Conservation (phyloP, 1,139 yeast species). For the Yamadazyma diddensiae region DNA sequence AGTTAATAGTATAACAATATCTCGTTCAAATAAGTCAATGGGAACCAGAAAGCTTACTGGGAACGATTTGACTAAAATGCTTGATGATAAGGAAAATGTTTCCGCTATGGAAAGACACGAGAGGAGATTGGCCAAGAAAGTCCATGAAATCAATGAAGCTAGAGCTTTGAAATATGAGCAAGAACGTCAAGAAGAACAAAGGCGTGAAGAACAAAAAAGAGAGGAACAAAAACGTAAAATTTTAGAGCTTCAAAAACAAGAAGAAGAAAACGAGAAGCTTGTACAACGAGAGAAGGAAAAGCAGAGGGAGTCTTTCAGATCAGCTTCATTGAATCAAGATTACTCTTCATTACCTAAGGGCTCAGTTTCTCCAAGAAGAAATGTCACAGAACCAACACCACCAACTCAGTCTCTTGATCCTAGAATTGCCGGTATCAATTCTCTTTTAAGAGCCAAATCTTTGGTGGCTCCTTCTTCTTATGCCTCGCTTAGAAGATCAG, state of each 20-base stretch:
- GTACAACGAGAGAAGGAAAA: conserved; percentile 15
- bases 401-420: conserved; percentile 35
- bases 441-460: conserved; percentile 39
- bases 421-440: conserved; percentile 21
- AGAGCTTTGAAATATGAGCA: conserved; percentile 25
- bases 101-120: conserved; percentile 21
- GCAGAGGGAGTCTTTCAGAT: conserved; percentile 18
- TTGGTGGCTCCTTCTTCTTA: conserved; percentile 29
- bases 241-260: conserved; percentile 4
- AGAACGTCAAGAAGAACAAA: conserved; percentile 16
- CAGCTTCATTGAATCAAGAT: conserved; percentile 1
- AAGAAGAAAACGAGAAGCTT: conserved; percentile 8
- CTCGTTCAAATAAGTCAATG: conserved; percentile 20
- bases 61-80: conserved; percentile 9
- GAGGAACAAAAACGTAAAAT: not conserved
- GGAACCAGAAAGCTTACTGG: conserved; percentile 23
- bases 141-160: conserved; percentile 27
- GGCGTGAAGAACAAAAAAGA: conserved; percentile 6
- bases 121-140: conserved; percentile 31
- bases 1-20: conserved; percentile 18
- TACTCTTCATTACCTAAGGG: not conserved
- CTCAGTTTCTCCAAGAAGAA: conserved; percentile 13
- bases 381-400: conserved; percentile 20
- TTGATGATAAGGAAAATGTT: conserved; percentile 11
- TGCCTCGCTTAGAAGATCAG: conserved; percentile 20